Conservation (phyloP, 2,329 filamentous ascomycete species). For the Capronia americana region DNA sequence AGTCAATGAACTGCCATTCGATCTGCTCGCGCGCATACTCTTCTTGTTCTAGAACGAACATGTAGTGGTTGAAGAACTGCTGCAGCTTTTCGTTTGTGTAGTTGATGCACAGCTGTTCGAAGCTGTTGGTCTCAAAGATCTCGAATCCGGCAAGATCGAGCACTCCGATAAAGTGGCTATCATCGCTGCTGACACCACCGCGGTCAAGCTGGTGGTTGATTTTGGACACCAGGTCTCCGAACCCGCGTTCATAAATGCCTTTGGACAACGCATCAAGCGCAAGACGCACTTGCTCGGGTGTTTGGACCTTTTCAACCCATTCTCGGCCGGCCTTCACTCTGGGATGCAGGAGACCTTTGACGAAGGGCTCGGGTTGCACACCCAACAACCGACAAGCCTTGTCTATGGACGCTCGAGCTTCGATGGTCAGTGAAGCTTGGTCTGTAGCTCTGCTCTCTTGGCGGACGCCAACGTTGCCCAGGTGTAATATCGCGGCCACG, state of each 20-base stretch:
- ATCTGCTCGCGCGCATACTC: constrained; percentile 98
- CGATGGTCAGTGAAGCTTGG: constrained; percentile 80
- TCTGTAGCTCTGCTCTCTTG: constrained; percentile 92
- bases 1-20: constrained; percentile 99
- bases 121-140: constrained; percentile 98
- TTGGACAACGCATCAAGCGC: constrained; percentile 91
- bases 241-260: constrained; percentile 95
- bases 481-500: constrained; percentile 86
- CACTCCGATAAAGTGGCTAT: constrained; percentile 95
- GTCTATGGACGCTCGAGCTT: constrained; percentile 75
- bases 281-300: constrained; percentile 91
- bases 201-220: constrained; percentile 93
- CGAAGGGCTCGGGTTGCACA: constrained; percentile 81
- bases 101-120: constrained; percentile 99
- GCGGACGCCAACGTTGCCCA: constrained; percentile 87
- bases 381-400: constrained; percentile 84
- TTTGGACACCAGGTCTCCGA: constrained; percentile 86
- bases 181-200: constrained; percentile 80
- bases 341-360: constrained; percentile 87
- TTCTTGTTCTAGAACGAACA: constrained; percentile 98
- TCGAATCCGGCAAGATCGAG: constrained; percentile 99
- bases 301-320: constrained; percentile 99
- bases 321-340: constrained; percentile 94
- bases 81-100: constrained; percentile 99
- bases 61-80: constrained; percentile 99